A percentile compares a stretch with the other conserved stretches of the same genome.
phyloP scores from a whole-genome alignment of 2,329 filamentous ascomycete species.

The Akanthomyces dipterigenus region DNA sequence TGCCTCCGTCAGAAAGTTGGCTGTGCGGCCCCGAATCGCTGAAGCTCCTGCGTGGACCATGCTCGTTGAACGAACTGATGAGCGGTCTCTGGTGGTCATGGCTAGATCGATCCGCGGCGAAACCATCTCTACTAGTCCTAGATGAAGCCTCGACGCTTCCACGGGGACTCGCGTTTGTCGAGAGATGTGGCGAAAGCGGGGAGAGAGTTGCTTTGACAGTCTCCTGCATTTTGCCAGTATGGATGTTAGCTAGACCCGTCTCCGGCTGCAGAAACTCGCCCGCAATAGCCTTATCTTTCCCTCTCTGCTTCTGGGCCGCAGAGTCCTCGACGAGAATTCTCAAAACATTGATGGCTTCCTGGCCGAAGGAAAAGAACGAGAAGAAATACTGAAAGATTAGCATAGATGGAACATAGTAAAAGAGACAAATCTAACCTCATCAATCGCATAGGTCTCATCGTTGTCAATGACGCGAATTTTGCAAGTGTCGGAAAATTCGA shows the following conservation, averaged over 20 bases:
- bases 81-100: constrained; percentile 35
- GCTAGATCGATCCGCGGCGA: constrained; percentile 43
- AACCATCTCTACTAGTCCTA: constrained; percentile 48
- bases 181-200: constrained; percentile 38
- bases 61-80: constrained; percentile 34
- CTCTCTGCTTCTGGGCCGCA: constrained; percentile 23
- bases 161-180: constrained; percentile 44
- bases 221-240: constrained; percentile 42
- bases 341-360: constrained; percentile 74
- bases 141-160: constrained; percentile 44
- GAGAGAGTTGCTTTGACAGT: constrained; percentile 56
- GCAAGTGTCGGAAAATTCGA: constrained; percentile 88
- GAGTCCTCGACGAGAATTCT: constrained; percentile 65
- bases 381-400: constrained; percentile 70
- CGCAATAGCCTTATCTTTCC: constrained; percentile 16
- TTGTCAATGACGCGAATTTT: constrained; percentile 91
- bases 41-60: constrained; percentile 51
- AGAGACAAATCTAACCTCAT: constrained; percentile 60
- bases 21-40: constrained; percentile 52
- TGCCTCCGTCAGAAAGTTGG: constrained; percentile 34
- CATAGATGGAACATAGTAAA: neutral
- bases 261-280: constrained; percentile 20
- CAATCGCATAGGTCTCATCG: constrained; percentile 88
- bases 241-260: constrained; percentile 24
- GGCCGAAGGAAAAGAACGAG: constrained; percentile 82